Conservation (phyloP, 176 grass and related monocot genomes). For the Triticum turgidum region DNA sequence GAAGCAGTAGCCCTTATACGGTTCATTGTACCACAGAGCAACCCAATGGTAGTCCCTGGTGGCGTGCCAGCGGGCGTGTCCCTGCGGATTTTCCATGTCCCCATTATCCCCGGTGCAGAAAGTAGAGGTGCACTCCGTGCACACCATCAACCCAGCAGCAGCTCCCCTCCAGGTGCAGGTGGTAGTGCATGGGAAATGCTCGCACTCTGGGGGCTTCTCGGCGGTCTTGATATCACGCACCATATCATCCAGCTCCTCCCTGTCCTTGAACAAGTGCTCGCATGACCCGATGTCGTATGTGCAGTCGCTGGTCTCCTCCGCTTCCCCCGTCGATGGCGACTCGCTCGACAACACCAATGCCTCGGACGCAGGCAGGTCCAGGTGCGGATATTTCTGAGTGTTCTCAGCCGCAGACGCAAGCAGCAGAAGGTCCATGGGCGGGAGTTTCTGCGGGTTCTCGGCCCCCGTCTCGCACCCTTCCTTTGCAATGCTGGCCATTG, state of each 20-base stretch:
- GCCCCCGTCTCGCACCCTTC: not conserved
- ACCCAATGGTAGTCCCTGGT: constrained; percentile 48
- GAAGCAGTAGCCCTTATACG: constrained; percentile 59
- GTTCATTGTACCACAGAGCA: constrained; percentile 39
- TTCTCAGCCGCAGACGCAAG: not conserved
- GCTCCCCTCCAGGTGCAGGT: constrained; percentile 7
- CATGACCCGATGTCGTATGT: constrained; percentile 28
- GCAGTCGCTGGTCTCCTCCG: not conserved
- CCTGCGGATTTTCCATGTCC: constrained; percentile 34
- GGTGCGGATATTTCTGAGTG: not conserved
- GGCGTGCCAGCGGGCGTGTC: constrained; percentile 65
- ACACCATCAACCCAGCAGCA: constrained; percentile 40
- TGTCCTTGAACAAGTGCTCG: constrained; percentile 31
- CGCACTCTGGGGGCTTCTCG: constrained; percentile 17
- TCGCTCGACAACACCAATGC: not conserved
- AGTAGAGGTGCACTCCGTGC: constrained; percentile 52
- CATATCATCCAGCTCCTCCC: constrained; percentile 28
- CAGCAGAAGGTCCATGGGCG: not conserved
- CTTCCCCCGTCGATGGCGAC: not conserved
- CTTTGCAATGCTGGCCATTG: not conserved
- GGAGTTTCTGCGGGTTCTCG: constrained; percentile 24
- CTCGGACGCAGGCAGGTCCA: not conserved
- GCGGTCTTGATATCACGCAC: constrained; percentile 19
- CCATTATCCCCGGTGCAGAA: constrained; percentile 40
- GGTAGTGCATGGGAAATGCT: constrained; percentile 3